These are phyloP conservation scores for Citrullus mucosospermus DNA, from an alignment of 306 rosid genomes.

Conservation along the genomic window DNA sequence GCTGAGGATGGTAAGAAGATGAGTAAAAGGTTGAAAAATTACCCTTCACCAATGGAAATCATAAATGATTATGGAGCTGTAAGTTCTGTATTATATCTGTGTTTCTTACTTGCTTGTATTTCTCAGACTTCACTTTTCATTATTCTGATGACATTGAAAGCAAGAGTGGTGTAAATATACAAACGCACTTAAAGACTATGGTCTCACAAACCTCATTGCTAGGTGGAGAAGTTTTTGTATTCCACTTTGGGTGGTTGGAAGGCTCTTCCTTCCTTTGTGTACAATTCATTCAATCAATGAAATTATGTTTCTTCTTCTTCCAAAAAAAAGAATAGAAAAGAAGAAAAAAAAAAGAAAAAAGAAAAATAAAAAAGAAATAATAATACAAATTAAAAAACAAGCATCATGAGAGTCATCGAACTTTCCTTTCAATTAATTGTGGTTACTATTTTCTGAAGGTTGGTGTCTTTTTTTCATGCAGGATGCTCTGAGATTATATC, in stretches of 20 bases:
- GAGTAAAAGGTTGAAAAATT: conserved; percentile 92
- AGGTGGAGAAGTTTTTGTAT: neutral
- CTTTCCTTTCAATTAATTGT: neutral
- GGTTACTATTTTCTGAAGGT: neutral
- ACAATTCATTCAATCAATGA: neutral
- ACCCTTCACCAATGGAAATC: conserved; percentile 84
- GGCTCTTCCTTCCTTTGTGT: neutral
- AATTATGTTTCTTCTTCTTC: neutral
- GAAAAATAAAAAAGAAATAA: no score
- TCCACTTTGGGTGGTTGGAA: neutral
- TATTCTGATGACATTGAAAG: neutral
- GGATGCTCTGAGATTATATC: conserved; percentile 89
- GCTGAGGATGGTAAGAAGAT: conserved; percentile 97
- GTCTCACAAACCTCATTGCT: neutral
- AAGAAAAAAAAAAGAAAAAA: no score
- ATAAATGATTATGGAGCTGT: conserved; percentile 83
- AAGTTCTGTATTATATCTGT: conserved; percentile 17
- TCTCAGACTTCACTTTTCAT: neutral
- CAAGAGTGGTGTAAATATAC: neutral
- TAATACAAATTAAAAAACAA: neutral
- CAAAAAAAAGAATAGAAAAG: neutral
- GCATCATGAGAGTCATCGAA: neutral
- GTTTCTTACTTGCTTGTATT: neutral
- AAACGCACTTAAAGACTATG: neutral
- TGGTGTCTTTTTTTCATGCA: conserved; percentile 13